Conservation (phyloP, 1,284 basidiomycete species). For the Coniferiporia sulphurascens region DNA sequence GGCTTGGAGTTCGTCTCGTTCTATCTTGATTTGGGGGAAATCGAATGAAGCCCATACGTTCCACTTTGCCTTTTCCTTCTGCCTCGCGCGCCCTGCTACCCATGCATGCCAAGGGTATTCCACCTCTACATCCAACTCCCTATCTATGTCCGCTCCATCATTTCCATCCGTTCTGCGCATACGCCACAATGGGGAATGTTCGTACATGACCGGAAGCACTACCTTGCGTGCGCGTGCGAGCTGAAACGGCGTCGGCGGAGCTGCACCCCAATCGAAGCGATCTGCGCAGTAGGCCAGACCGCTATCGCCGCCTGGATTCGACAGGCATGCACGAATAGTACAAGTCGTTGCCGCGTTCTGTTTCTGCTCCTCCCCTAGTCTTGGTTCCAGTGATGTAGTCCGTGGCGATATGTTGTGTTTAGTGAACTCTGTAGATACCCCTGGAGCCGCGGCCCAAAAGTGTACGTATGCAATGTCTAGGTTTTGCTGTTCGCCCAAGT, state of each 20-base stretch:
- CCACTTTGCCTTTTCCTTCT: slow-evolving; percentile 6
- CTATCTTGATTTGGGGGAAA: slow-evolving; percentile 9
- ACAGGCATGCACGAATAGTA: slow-evolving; percentile 11
- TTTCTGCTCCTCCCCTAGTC: background rate
- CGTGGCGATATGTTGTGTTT: background rate
- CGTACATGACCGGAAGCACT: slow-evolving; percentile 11
- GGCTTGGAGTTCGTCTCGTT: background rate
- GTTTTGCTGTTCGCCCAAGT: background rate
- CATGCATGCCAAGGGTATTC: slow-evolving; percentile 19
- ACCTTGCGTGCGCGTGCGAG: slow-evolving; percentile 11
- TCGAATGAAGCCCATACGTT: slow-evolving; percentile 13
- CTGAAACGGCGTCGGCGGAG: background rate
- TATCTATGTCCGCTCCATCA: background rate
- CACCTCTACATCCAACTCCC: background rate
- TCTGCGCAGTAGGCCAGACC: slow-evolving; percentile 12
- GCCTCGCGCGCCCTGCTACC: slow-evolving; percentile 1
- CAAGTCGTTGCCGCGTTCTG: background rate
- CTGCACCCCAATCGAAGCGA: slow-evolving; percentile 7
- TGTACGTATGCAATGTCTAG: slow-evolving; percentile 6
- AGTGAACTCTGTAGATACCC: slow-evolving; percentile 1
- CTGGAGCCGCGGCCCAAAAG: slow-evolving; percentile 9
- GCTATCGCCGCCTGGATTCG: slow-evolving; percentile 14
- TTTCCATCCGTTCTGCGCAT: background rate
- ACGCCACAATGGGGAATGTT: slow-evolving; percentile 15
- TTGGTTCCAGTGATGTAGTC: background rate